Percentiles rank a stretch among this genome's conserved stretches.
Conservation (phyloP, 495 filamentous ascomycete species). For the Daldinia vernicosa region DNA sequence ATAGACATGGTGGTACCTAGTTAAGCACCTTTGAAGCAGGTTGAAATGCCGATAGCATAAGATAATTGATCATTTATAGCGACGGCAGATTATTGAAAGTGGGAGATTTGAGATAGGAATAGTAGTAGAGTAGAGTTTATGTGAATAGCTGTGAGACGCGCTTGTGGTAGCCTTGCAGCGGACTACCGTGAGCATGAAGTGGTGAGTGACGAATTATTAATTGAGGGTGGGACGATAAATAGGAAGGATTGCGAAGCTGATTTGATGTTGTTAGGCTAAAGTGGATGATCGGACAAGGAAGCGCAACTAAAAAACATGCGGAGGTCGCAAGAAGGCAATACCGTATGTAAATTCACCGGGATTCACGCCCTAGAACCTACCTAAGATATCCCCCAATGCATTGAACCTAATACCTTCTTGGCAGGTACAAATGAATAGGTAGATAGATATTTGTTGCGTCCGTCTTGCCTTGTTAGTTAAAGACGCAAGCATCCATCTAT, state of each 20-base stretch:
- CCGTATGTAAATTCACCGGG: background rate
- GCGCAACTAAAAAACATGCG: slow-evolving; percentile 23
- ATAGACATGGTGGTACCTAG: slow-evolving; percentile 42
- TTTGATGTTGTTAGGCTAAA: slow-evolving; percentile 4
- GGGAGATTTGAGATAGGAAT: background rate
- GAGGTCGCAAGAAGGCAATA: background rate
- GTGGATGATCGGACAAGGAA: background rate
- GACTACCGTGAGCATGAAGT: slow-evolving; percentile 2
- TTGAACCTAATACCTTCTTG: background rate
- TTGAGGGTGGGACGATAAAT: slow-evolving; percentile 19
- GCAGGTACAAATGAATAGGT: background rate
- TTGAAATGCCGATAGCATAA: background rate
- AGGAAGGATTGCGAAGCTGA: slow-evolving; percentile 7
- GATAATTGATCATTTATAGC: slow-evolving; percentile 19
- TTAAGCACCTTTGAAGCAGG: slow-evolving; percentile 5
- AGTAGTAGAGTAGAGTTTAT: slow-evolving; percentile 6
- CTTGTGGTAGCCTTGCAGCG: slow-evolving; percentile 31
- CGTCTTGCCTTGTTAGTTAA: slow-evolving; percentile 25
- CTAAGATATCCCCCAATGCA: too few species aligned
- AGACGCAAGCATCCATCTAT: slow-evolving; percentile 39
- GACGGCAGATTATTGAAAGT: slow-evolving; percentile 1
- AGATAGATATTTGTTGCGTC: slow-evolving; percentile 18
- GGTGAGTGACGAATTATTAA: slow-evolving; percentile 2
- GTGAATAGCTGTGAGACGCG: slow-evolving; percentile 29
- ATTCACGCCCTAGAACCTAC: slow-evolving; percentile 11